Evolutionary conservation across 208 protist species (phyloP).

Genomic region (Crithidia fasciculata): DNA sequence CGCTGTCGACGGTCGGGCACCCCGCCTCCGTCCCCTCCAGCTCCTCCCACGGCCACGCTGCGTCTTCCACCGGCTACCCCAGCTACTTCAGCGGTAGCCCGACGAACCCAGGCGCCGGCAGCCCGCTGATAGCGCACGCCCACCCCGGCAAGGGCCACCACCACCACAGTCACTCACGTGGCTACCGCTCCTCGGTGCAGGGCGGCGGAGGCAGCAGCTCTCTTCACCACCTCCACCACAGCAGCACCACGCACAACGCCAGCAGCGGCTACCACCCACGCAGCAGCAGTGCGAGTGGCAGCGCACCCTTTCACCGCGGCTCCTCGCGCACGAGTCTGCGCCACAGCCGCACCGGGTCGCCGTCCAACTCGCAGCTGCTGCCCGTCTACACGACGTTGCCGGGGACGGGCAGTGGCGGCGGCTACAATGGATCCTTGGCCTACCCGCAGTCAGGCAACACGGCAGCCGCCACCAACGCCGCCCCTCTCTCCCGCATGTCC

Average conservation of each 20-base stretch:
- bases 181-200: constrained; percentile 13
- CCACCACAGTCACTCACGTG: constrained; percentile 4
- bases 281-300: constrained; percentile 11
- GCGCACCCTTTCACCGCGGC: neutral
- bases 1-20: constrained; percentile 4
- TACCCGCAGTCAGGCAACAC: neutral
- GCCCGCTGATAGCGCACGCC: neutral
- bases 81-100: constrained; percentile 4
- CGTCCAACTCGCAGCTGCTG: constrained; percentile 19
- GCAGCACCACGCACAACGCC: neutral
- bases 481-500: constrained; percentile 27
- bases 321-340: constrained; percentile 14
- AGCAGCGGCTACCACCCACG: neutral
- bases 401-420: neutral
- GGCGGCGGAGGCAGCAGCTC: neutral
- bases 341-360: constrained; percentile 17
- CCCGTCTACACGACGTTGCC: constrained; percentile 3
- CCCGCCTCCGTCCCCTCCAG: neutral
- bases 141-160: neutral
- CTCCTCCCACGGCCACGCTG: neutral
- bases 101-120: neutral
- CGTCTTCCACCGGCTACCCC: neutral
- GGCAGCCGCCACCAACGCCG: neutral
- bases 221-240: constrained; percentile 2
- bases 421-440: neutral